These are phyloP conservation scores for Diaporthe helianthi DNA, from an alignment of 2,329 filamentous ascomycete species.

Conservation along the genomic window DNA sequence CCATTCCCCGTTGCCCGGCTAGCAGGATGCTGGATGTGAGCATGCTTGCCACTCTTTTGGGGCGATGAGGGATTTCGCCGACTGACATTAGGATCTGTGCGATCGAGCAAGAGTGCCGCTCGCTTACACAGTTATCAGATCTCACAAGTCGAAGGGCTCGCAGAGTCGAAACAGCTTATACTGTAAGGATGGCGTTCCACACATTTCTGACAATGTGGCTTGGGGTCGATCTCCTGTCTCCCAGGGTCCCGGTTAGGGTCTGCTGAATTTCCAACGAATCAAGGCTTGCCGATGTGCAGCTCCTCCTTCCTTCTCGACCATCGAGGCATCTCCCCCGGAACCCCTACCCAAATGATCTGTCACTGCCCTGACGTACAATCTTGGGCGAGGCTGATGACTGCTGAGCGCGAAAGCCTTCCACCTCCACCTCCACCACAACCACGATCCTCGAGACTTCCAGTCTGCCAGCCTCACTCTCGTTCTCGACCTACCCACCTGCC, in stretches of 20 bases:
- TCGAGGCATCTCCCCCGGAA: slow-evolving; percentile 6
- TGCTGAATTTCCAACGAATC: slow-evolving; percentile 21
- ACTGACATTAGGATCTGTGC: slow-evolving; percentile 3
- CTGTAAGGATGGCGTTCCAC: neutral
- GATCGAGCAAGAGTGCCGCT: slow-evolving; percentile 1
- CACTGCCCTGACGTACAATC: slow-evolving; percentile 14
- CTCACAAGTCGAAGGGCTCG: slow-evolving; percentile 20
- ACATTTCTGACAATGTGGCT: slow-evolving; percentile 12
- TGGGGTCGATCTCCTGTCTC: neutral
- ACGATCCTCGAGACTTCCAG: slow-evolving; percentile 20
- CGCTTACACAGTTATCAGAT: slow-evolving; percentile 16
- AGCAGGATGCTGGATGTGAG: neutral
- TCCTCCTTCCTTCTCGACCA: slow-evolving; percentile 8
- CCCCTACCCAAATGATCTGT: slow-evolving; percentile 1
- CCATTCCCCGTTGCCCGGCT: neutral
- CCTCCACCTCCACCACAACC: neutral
- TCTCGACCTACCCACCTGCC: neutral
- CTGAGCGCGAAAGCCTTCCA: neutral
- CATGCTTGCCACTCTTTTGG: neutral
- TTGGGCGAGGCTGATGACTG: slow-evolving; percentile 19
- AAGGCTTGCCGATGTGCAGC: slow-evolving; percentile 8
- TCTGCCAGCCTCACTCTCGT: slow-evolving; percentile 2
- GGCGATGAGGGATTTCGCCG: neutral
- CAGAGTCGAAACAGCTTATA: slow-evolving; percentile 14
- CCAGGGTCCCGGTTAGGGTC: slow-evolving; percentile 1